Conservation (phyloP, 1,284 basidiomycete species). For the Ustilago sp. region DNA sequence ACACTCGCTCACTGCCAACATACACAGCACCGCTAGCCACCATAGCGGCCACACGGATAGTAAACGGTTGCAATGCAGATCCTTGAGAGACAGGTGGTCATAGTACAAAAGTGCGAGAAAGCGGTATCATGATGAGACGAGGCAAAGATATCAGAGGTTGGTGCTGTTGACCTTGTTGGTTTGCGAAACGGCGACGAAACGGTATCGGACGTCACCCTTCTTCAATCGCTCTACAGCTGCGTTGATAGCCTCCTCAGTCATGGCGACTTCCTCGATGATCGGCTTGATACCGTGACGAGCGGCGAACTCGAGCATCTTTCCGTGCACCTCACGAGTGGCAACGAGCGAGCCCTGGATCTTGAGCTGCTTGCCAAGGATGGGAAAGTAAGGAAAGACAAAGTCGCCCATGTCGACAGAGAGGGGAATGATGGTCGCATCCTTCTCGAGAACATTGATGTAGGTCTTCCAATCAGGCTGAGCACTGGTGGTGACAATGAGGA, state of each 20-base stretch:
- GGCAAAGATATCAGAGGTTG: conserved; percentile 27
- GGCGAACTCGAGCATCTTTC: conserved; percentile 61
- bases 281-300: conserved; percentile 58
- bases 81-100: neutral
- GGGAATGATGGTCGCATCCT: conserved; percentile 59
- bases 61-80: conserved; percentile 5
- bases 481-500: conserved; percentile 60
- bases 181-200: conserved; percentile 61
- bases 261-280: conserved; percentile 64
- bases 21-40: no score
- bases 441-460: conserved; percentile 58
- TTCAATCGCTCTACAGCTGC: conserved; percentile 57
- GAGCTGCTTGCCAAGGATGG: conserved; percentile 60
- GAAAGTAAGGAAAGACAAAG: conserved; percentile 57
- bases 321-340: conserved; percentile 56
- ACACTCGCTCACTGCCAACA: neutral
- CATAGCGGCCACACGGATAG: neutral
- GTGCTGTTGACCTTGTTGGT: conserved; percentile 43
- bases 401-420: conserved; percentile 53
- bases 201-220: conserved; percentile 64
- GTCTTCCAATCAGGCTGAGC: conserved; percentile 63
- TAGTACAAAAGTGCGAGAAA: conserved; percentile 3
- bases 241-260: conserved; percentile 66
- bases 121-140: neutral
- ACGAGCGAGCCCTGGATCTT: conserved; percentile 60